Conservation (phyloP, 345 rosid genomes). For the Populus simonii region DNA sequence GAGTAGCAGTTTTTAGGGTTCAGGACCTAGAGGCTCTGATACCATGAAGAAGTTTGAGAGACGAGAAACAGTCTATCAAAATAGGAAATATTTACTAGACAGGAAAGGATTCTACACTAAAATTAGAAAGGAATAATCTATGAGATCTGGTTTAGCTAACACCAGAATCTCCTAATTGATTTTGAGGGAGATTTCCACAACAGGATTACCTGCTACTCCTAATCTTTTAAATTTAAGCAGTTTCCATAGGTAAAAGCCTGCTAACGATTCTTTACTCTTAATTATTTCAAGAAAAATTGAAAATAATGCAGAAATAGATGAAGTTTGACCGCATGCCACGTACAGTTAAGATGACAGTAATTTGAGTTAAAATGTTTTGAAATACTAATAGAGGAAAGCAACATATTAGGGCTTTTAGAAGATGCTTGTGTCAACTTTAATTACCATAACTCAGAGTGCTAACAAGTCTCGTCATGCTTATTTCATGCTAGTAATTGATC, state of each 20-base stretch:
- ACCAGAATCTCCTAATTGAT: too few species aligned
- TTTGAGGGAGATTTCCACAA: too few species aligned
- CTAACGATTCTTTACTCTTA: neutral
- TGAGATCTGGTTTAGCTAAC: too few species aligned
- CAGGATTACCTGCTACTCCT: conserved; percentile 3
- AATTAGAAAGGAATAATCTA: too few species aligned
- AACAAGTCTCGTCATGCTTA: neutral
- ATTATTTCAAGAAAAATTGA: neutral
- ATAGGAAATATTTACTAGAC: too few species aligned
- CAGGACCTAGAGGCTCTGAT: too few species aligned
- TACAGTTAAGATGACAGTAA: neutral
- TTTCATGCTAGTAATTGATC: neutral
- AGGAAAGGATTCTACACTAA: too few species aligned
- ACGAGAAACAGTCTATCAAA: too few species aligned
- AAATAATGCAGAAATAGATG: neutral
- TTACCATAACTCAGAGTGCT: neutral
- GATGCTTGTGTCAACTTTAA: neutral
- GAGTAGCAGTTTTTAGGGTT: too few species aligned
- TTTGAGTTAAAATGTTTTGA: neutral
- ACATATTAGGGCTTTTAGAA: neutral
- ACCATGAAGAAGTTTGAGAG: too few species aligned
- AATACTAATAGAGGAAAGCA: neutral
- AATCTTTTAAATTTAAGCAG: neutral
- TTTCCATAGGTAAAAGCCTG: neutral
- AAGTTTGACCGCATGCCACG: neutral